Evolutionary conservation across 2,329 filamentous ascomycete genomes (phyloP), one percentile per base, ranked within the genome.

Genomic region (Scedosporium apiospermum): DNA sequence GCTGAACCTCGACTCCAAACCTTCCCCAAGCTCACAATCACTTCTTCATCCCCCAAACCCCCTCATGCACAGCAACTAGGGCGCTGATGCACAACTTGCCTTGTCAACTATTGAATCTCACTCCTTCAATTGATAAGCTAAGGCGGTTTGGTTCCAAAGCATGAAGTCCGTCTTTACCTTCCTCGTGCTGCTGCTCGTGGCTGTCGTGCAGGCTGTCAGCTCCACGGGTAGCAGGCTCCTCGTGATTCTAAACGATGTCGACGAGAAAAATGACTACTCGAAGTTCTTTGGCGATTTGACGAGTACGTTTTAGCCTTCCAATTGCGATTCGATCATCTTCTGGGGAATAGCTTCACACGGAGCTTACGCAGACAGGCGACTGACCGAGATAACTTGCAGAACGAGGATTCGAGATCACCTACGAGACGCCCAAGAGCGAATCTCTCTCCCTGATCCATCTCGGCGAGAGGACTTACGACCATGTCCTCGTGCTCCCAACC

Each of bases 401-500:
- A 69, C 87, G 95, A 73, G 93, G 93, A 67, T 98, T 90, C 75
- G 80, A 88, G 65, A 80, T 97, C 68, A 83, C 84, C 44, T 93
- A 92, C 73, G 86, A 93, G 74, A 92, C 91, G 6, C 90, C 91
- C 65, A 95, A 95, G 78, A 89, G 85, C 73, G 85, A 91, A 61
- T 80, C 82, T 60, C 78, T 98, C 69, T 82, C 85, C 60, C 82
- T 99, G 67, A 96, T 97, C 79, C 82, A 86, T 72, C 86, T 95
- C 66, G 95, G 93, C 72, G 91, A 95, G 78, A 87, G 89, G 74
- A 86, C 85, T 66, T 98, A 93, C 76, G 93, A 98, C 77, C 93
- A 99, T 76, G 79, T 98, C 67, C 76, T 98, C 66, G 82, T 99
- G 68, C 85, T 98, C 66, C 95, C 95, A 61, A 86, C 88, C 64